A percentile compares a stretch with the other conserved stretches of the same genome.
phyloP scores from a whole-genome alignment of 306 rosid genomes.

The Arachis hypogaea region DNA sequence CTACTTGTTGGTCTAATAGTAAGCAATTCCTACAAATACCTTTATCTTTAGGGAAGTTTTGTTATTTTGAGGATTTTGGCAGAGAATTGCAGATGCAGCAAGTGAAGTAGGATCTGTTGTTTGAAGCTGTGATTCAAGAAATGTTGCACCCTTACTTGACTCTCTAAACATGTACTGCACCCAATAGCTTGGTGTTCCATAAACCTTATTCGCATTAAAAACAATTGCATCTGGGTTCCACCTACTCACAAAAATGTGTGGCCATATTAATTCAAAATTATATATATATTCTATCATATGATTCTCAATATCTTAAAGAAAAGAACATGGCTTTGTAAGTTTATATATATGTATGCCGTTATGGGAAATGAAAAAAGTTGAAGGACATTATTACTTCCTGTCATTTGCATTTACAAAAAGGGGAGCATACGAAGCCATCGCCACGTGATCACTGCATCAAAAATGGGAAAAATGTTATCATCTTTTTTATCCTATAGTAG shows the following conservation, averaged over 20 bases:
- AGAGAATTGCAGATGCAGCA: conserved; percentile 70
- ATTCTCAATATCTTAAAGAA: neutral
- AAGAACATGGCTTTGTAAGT: neutral
- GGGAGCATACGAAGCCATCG: conserved; percentile 89
- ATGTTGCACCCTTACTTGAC: conserved; percentile 73
- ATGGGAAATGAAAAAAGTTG: neutral
- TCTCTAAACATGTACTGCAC: conserved; percentile 57
- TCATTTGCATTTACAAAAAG: conserved; percentile 75
- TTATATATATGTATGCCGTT: neutral
- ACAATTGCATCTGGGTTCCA: conserved; percentile 94
- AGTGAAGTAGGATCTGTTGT: conserved; percentile 41
- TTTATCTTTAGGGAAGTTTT: conserved; percentile 59
- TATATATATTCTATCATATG: neutral
- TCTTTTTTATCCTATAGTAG: no score
- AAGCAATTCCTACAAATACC: conserved; percentile 42
- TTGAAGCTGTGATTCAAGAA: conserved; percentile 57
- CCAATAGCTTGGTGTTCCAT: conserved; percentile 97
- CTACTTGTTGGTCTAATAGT: no score
- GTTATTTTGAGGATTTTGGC: conserved; percentile 43
- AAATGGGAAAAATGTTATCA: conserved; percentile 1
- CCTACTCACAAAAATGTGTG: conserved; percentile 40
- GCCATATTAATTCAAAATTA: no score
- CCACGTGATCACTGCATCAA: conserved; percentile 72
- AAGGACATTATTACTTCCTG: conserved; percentile 50
- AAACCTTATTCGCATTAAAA: conserved; percentile 55